These are phyloP conservation scores for Retiboletus flavoniger DNA, from an alignment of 1,284 basidiomycete species.

Conservation along the genomic window DNA sequence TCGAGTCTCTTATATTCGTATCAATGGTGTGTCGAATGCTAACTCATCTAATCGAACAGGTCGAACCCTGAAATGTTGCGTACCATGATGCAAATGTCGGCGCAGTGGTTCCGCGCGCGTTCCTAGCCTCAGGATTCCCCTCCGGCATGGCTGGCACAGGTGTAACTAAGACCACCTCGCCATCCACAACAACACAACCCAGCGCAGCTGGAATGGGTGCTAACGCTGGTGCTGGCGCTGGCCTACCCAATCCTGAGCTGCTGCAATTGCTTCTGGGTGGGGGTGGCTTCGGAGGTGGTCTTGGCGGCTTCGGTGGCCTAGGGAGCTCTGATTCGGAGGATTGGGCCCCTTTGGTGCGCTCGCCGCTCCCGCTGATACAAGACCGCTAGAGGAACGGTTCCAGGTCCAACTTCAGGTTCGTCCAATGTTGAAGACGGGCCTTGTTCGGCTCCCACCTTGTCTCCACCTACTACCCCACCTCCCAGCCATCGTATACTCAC, in stretches of 20 bases:
- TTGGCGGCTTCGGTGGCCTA: constrained; percentile 20
- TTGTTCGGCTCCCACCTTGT: too few relatives aligned
- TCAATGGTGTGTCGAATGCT: not conserved
- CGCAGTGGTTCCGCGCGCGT: constrained; percentile 30
- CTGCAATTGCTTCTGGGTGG: constrained; percentile 44
- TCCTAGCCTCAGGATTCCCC: constrained; percentile 61
- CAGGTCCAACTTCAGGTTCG: constrained; percentile 77
- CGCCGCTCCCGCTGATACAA: constrained; percentile 57
- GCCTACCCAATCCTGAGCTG: constrained; percentile 39
- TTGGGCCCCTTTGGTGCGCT: constrained; percentile 33
- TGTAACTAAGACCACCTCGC: constrained; percentile 27
- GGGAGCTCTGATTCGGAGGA: constrained; percentile 34
- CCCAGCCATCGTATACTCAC: too few relatives aligned
- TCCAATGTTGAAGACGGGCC: too few relatives aligned
- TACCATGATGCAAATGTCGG: constrained; percentile 76
- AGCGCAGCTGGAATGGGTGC: constrained; percentile 22
- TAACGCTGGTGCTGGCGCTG: constrained; percentile 4
- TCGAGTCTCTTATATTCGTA: not conserved
- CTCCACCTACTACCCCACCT: too few relatives aligned
- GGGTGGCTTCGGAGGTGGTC: constrained; percentile 8
- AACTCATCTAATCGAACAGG: constrained; percentile 35
- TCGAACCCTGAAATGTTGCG: constrained; percentile 78
- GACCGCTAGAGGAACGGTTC: constrained; percentile 86
- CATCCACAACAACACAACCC: constrained; percentile 14
- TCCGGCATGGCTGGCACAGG: constrained; percentile 28